Percentiles rank a stretch among this genome's conserved stretches.
Evolutionary conservation across 179 eudicot genomes (phyloP).

Genomic region (Beta corolliflora): DNA sequence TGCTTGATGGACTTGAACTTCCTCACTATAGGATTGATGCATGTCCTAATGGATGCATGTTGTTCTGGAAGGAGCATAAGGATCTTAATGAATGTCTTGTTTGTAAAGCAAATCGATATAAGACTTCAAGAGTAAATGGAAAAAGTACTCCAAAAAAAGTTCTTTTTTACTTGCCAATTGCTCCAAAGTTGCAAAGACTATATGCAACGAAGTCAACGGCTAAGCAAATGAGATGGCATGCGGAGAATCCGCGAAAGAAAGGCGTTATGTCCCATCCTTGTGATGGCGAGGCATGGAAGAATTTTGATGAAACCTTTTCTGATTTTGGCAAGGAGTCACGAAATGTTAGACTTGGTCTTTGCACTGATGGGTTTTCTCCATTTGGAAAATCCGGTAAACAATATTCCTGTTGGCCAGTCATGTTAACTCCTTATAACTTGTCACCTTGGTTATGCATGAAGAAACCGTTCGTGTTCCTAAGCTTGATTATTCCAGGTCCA

Average conservation of each 20-base stretch:
- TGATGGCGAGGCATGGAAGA: slow-evolving; percentile 26
- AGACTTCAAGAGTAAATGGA: neutral
- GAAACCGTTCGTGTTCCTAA: too few species aligned
- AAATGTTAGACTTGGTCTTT: slow-evolving; percentile 28
- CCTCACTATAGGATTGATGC: too few species aligned
- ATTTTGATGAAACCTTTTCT: slow-evolving; percentile 5
- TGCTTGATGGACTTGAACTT: too few species aligned
- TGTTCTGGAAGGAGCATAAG: too few species aligned
- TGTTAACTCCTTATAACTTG: too few species aligned
- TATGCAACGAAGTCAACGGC: neutral
- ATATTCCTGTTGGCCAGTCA: neutral
- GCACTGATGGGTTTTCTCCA: neutral
- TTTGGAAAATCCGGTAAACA: too few species aligned
- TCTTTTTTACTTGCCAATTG: neutral
- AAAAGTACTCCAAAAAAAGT: neutral
- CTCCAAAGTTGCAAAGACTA: neutral
- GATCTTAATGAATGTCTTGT: neutral
- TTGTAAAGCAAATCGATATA: neutral
- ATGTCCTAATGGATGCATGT: too few species aligned
- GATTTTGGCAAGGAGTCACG: slow-evolving; percentile 22
- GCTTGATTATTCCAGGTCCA: too few species aligned
- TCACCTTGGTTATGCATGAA: too few species aligned
- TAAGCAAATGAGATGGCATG: slow-evolving; percentile 14
- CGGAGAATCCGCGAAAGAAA: too few species aligned
- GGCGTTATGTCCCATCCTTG: slow-evolving; percentile 1